These are phyloP conservation scores for Linnemannia zychae DNA, from an alignment of 192 early-diverging fungal species.

Conservation along the genomic window DNA sequence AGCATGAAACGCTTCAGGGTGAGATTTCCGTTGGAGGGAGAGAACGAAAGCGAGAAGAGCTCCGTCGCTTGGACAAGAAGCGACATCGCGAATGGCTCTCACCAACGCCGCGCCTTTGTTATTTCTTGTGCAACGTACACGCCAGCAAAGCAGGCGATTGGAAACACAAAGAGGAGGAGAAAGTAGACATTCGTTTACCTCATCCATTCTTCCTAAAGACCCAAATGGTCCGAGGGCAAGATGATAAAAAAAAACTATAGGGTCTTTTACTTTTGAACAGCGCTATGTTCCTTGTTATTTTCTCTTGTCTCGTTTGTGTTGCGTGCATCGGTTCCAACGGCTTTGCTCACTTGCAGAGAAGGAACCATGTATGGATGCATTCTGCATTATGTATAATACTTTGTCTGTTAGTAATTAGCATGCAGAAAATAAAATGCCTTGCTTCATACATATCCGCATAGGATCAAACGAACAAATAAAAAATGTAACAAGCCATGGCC, in stretches of 20 bases:
- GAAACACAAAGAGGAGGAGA: slow-evolving; percentile 13
- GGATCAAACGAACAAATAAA: neutral
- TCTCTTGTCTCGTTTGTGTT: neutral
- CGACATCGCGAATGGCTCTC: slow-evolving; percentile 27
- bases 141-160: neutral
- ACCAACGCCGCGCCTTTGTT: neutral
- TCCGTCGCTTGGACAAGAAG: neutral
- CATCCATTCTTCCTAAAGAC: slow-evolving; percentile 1
- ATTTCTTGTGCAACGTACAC: slow-evolving; percentile 7
- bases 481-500: neutral
- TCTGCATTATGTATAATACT: neutral
- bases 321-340: neutral
- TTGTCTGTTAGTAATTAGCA: neutral
- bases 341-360: slow-evolving; percentile 1
- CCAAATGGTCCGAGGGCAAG: neutral
- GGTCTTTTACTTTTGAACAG: neutral
- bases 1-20: slow-evolving; percentile 33
- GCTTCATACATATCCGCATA: neutral
- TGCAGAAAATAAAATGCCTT: neutral
- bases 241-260: neutral
- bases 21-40: slow-evolving; percentile 16
- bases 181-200: slow-evolving; percentile 18
- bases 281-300: too few relatives aligned
- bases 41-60: neutral
- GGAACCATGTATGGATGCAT: neutral